Evolutionary conservation across 148 eudicot genomes (phyloP), one percentile per base, ranked within the genome.

Genomic region (Vaccinium myrtillus): DNA sequence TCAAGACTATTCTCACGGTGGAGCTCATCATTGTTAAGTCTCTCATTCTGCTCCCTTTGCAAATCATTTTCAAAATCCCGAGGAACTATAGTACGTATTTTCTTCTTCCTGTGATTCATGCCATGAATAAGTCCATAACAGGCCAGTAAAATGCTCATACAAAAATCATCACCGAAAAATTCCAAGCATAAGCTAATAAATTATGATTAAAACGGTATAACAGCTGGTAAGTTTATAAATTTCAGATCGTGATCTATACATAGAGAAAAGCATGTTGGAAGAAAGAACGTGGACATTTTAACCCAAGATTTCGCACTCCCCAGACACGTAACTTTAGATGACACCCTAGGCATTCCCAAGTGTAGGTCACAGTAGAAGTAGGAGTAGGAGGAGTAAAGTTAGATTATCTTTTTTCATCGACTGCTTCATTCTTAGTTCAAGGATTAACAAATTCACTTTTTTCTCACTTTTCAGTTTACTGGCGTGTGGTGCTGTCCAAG

Each of bases 51-150:
- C 88, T 89, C 87, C 73, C 75, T 81, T 61, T 73, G 84, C 83
- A 48, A 71, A 53, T 82, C 87, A 23, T 79, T 86, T 48, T 77
- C 85, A 82, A 73, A 86, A 90, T 82, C 82, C 74, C 23, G 78
- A 77, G 86, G 61, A 51, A 61, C 80, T 77, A 78, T 80, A 55
- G 87, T 80, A 55, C 90, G 81, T 71, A 65, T 91, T 85, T 89
- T 93, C 89, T 93, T 95, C 81, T 76, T 88, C 87, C 98, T 95
- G 85, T 85, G 65, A 87, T 74, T 51, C 49, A 86, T 30, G 48
- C 81, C 5, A 36, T 10, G 49, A 78, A 54, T 15, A 78, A 55
- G 21, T 32, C 7, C 53, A 39, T 1, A 23, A 50, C 43, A n/a
- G 32, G n/a, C 65, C 80, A 70, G 51, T 30, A 87, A 83, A 50